Evolutionary conservation across 2,329 filamentous ascomycete species (phyloP), one percentile per base, ranked within the genome.

Genomic region (Tolypocladium tundrense): DNA sequence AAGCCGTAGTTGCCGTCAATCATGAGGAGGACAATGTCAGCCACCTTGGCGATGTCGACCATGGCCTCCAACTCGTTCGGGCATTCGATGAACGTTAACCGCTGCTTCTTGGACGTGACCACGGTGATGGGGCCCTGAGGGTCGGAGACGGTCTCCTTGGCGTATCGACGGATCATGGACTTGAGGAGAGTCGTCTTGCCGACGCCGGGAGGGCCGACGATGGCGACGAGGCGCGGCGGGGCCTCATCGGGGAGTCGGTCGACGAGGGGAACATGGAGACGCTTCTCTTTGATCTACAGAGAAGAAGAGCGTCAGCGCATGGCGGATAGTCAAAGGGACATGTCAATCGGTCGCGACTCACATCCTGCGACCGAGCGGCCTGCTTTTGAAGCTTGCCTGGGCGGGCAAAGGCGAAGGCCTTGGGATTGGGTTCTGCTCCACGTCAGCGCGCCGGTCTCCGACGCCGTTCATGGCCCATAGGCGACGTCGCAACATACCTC

Each of bases 1-100:
- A 99, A 99, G 16, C 94, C 95, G 68, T 89, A 99, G 75, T 97
- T 97, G 58, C 94, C 95, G 70, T 99, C 94, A 66, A 99, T 99
- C 90, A 99, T 94, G 58, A 99, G 82, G 54, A 99, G 80, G 7
- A 97, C 90, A 67, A 99, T 97, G 71, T 99, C 94, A 21, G 95
- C 94, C 50, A 99, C 90, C 75, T 99, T 99, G 60, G 94, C 90
- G 58, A 97, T 83, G 73, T 99, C 94, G 63, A 99, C 92, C 90
- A 97, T 97, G 64, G 90, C 88, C 61, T 95, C 92, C 57, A 99
- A 83, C 66, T 94, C 91, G 69, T 97, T 93, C n/a, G 95, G 92
- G 69, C 91, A 96, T 83, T 99, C 94, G 68, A 99, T 77, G 70
- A 99, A 97, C 0, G 94, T 99, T 54, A 99, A 82, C 42, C 94